Evolutionary conservation across 108 stramenopile genomes (phyloP).

Genomic region (Cyclotella cryptica): DNA sequence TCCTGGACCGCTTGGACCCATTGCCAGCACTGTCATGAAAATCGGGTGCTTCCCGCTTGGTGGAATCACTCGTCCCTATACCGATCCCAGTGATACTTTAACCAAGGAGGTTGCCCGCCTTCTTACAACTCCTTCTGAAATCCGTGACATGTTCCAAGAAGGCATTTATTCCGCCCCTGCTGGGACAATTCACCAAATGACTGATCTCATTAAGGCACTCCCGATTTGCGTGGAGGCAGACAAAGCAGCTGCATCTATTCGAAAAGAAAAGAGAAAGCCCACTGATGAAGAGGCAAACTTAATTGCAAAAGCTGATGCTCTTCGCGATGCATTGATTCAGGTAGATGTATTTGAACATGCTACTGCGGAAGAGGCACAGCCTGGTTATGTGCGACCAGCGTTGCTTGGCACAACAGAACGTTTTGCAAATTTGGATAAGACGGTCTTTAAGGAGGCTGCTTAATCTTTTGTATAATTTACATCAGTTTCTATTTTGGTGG

Average conservation of each 20-base stretch:
- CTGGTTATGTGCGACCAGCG: constrained; percentile 86
- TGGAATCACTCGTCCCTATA: constrained; percentile 84
- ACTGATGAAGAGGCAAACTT: constrained; percentile 89
- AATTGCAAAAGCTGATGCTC: constrained; percentile 94
- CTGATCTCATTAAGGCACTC: constrained; percentile 87
- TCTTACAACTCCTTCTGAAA: constrained; percentile 84
- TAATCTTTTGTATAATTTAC: background rate
- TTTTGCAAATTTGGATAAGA: constrained; percentile 77
- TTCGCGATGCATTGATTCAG: constrained; percentile 96
- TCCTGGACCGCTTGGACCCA: constrained; percentile 86
- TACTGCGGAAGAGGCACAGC: constrained; percentile 73
- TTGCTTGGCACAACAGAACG: constrained; percentile 85
- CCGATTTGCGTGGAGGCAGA: constrained; percentile 95
- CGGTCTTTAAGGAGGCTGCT: constrained; percentile 68
- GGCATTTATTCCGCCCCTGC: constrained; percentile 87
- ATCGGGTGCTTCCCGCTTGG: constrained; percentile 93
- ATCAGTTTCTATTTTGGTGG: background rate
- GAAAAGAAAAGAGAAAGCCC: constrained; percentile 93
- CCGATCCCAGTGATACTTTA: constrained; percentile 84
- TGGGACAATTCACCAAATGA: constrained; percentile 85
- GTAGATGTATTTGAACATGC: constrained; percentile 90
- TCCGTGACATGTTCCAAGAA: constrained; percentile 85
- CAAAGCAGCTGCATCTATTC: constrained; percentile 83
- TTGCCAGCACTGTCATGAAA: constrained; percentile 92
- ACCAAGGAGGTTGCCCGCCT: constrained; percentile 94